These are phyloP conservation scores for Saturnispora besseyi DNA, from an alignment of 805 yeast species.

Conservation along the genomic window DNA sequence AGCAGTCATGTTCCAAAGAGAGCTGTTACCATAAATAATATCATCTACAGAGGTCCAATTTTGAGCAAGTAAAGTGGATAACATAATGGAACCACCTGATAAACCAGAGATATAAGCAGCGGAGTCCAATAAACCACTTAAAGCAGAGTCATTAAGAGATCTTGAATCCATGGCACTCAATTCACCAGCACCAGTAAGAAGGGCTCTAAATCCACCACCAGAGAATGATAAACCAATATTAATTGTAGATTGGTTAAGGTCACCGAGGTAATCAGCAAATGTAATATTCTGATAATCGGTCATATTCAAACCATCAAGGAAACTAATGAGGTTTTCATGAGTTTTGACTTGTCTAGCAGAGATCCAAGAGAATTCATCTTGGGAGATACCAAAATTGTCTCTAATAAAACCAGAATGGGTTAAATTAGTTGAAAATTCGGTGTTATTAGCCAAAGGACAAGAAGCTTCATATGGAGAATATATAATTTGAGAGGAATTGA, in stretches of 20 bases:
- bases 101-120: slow-evolving; percentile 65
- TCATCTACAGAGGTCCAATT: slow-evolving; percentile 61
- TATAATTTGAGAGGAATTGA: slow-evolving; percentile 17
- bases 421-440: slow-evolving; percentile 10
- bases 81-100: slow-evolving; percentile 73
- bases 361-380: slow-evolving; percentile 46
- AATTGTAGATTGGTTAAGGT: slow-evolving; percentile 28
- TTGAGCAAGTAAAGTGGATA: slow-evolving; percentile 58
- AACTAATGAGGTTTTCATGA: slow-evolving; percentile 33
- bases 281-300: slow-evolving; percentile 38
- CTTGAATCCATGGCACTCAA: slow-evolving; percentile 71
- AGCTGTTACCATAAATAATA: slow-evolving; percentile 31
- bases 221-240: slow-evolving; percentile 53
- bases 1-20: slow-evolving; percentile 58
- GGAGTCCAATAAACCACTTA: slow-evolving; percentile 57
- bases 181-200: slow-evolving; percentile 76
- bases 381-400: slow-evolving; percentile 37
- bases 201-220: slow-evolving; percentile 86
- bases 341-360: slow-evolving; percentile 36
- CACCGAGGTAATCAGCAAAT: slow-evolving; percentile 27
- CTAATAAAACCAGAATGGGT: slow-evolving; percentile 26
- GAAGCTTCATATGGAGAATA: slow-evolving; percentile 46
- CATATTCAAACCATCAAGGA: slow-evolving; percentile 36
- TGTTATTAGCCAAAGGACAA: slow-evolving; percentile 34
- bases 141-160: slow-evolving; percentile 33